Evolutionary conservation across 768 basidiomycete genomes (phyloP).

Genomic region (Russula sp.): DNA sequence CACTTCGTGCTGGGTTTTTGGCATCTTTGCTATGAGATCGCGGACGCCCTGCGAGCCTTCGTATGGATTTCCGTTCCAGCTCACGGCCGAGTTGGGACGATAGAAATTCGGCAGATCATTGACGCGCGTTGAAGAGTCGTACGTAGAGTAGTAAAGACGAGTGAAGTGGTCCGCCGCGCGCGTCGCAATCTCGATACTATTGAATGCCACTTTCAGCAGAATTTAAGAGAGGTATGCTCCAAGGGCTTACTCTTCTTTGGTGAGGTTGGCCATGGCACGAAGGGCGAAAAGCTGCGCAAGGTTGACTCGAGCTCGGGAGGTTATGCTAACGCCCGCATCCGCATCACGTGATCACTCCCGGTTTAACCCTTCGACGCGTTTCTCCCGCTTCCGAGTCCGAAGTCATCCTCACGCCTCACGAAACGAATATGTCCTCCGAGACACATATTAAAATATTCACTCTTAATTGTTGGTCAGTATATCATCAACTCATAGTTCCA

Average conservation of each 20-base stretch:
- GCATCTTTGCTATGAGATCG: slow-evolving; percentile 64
- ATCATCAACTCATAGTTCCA: background rate
- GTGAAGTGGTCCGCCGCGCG: slow-evolving; percentile 79
- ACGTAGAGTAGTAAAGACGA: slow-evolving; percentile 72
- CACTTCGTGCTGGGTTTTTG: slow-evolving; percentile 73
- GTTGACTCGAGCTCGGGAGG: background rate
- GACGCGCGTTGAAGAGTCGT: slow-evolving; percentile 72
- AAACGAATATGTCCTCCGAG: slow-evolving; percentile 28
- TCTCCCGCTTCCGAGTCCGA: background rate
- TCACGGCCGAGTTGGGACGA: slow-evolving; percentile 63
- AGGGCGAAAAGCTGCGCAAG: background rate
- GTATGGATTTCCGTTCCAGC: slow-evolving; percentile 81
- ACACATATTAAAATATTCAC: slow-evolving; percentile 52
- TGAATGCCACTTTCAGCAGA: background rate
- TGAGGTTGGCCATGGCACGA: slow-evolving; percentile 28
- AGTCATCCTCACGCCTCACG: background rate
- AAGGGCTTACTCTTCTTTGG: slow-evolving; percentile 30
- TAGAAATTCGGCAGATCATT: slow-evolving; percentile 78
- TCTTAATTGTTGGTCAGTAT: slow-evolving; percentile 71
- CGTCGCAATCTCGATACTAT: slow-evolving; percentile 78
- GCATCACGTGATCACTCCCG: background rate
- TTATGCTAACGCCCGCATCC: too few relatives aligned
- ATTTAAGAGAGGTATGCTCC: background rate
- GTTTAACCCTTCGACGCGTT: background rate
- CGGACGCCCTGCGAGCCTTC: slow-evolving; percentile 64